Percentiles rank a stretch among this genome's conserved stretches.
These are phyloP conservation scores for Aspergillus sclerotiicarbonarius DNA, from an alignment of 495 filamentous ascomycete genomes.

Conservation along the genomic window DNA sequence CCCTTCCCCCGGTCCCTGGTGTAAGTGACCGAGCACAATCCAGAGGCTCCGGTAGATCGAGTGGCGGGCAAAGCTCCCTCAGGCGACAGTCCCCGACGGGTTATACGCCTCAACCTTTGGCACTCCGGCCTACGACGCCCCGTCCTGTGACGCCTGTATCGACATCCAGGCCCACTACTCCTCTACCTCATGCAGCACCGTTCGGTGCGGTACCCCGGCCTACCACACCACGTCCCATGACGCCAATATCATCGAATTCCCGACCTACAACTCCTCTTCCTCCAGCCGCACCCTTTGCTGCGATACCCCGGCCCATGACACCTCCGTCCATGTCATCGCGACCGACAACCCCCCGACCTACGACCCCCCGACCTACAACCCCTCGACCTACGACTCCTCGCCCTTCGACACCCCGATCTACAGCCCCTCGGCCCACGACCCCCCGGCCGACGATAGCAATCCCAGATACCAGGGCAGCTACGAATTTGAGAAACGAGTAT, in stretches of 20 bases:
- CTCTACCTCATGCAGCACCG: neutral
- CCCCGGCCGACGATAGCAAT: neutral
- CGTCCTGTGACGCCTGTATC: neutral
- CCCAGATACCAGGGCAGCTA: neutral
- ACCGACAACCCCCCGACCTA: neutral
- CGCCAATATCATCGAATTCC: neutral
- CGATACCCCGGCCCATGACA: neutral
- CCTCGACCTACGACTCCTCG: neutral
- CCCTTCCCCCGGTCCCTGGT: neutral
- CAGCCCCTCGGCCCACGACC: neutral
- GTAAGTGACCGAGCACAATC: neutral
- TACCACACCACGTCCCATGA: neutral
- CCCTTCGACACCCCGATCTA: neutral
- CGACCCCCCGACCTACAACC: neutral
- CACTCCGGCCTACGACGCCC: neutral
- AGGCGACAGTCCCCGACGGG: neutral
- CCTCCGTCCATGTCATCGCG: neutral
- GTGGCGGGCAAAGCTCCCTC: neutral
- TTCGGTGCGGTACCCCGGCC: neutral
- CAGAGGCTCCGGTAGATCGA: neutral
- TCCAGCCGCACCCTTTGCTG: neutral
- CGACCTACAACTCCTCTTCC: slow-evolving; percentile 1
- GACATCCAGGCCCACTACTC: neutral
- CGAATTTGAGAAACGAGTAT: neutral
- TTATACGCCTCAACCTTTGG: neutral